Evolutionary conservation across 2,329 filamentous ascomycete species (phyloP).

Genomic region (Aspergillus sp.): DNA sequence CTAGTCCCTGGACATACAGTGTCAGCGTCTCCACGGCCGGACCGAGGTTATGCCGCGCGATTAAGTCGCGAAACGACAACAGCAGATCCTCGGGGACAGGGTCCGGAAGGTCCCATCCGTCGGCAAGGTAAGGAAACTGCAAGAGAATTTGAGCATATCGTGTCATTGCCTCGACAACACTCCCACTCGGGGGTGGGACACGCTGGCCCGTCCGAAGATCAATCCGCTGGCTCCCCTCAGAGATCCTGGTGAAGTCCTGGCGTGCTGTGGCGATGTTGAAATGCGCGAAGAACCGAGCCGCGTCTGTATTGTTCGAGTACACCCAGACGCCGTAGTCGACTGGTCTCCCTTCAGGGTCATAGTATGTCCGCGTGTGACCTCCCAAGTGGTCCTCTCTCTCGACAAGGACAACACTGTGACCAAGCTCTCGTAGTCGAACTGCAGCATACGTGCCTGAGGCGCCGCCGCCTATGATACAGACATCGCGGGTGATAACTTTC

Average conservation of each 20-base stretch:
- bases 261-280: conserved; percentile 24
- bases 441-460: conserved; percentile 36
- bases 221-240: background rate
- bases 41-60: conserved; percentile 30
- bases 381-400: conserved; percentile 33
- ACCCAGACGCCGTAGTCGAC: conserved; percentile 38
- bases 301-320: conserved; percentile 28
- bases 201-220: conserved; percentile 31
- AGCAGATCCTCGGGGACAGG: conserved; percentile 36
- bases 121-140: conserved; percentile 31
- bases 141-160: conserved; percentile 23
- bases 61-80: conserved; percentile 35
- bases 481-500: conserved; percentile 27
- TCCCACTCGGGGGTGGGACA: conserved; percentile 18
- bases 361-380: conserved; percentile 33
- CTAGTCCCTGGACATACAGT: conserved; percentile 24
- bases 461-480: conserved; percentile 37
- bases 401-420: conserved; percentile 32
- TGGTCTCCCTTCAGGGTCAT: conserved; percentile 22
- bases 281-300: conserved; percentile 28
- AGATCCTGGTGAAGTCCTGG: background rate
- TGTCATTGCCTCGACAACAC: conserved; percentile 16
- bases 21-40: conserved; percentile 26
- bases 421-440: conserved; percentile 30
- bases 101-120: conserved; percentile 32